Evolutionary conservation across 2,329 filamentous ascomycete species (phyloP).

Genomic region (Bimuria novae-zelandiae): DNA sequence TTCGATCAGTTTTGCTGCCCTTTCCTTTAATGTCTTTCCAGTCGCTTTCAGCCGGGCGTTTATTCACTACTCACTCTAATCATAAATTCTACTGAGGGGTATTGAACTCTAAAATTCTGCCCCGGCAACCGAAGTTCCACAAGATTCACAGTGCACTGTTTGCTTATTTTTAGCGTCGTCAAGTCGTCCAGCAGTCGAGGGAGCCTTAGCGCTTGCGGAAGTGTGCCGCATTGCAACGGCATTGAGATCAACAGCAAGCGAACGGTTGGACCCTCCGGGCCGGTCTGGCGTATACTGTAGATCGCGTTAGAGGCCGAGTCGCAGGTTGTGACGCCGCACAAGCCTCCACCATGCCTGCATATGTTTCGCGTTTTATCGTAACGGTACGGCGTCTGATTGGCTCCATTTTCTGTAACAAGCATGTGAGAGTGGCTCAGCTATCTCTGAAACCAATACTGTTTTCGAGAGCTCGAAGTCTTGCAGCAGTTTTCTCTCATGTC

Average conservation of each 20-base stretch:
- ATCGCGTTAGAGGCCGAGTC: conserved; percentile 1
- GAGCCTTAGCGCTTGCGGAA: conserved; percentile 22
- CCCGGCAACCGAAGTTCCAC: conserved; percentile 10
- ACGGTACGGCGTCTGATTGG: not conserved
- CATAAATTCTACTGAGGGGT: not conserved
- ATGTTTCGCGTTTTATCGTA: not conserved
- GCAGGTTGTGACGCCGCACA: conserved; percentile 7
- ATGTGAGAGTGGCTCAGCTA: not conserved
- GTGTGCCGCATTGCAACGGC: conserved; percentile 15
- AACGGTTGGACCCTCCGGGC: conserved; percentile 2
- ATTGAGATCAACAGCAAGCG: conserved; percentile 8
- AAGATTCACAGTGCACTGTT: not conserved
- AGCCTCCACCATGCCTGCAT: conserved; percentile 1
- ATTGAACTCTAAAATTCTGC: conserved; percentile 12
- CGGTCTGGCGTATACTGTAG: conserved; percentile 8
- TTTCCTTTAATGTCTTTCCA: not conserved
- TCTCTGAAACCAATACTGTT: conserved; percentile 2
- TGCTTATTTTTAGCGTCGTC: conserved; percentile 8
- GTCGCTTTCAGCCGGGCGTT: not conserved
- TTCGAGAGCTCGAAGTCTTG: not conserved
- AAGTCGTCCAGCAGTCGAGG: conserved; percentile 4
- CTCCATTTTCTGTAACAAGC: conserved; percentile 1
- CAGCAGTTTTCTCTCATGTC: not conserved
- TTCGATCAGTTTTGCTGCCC: not conserved
- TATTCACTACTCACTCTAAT: not conserved